A percentile compares a stretch with the other conserved stretches of the same genome.
phyloP scores from a whole-genome alignment of 805 yeast species.

The Wickerhamomyces kurtzmanii region DNA sequence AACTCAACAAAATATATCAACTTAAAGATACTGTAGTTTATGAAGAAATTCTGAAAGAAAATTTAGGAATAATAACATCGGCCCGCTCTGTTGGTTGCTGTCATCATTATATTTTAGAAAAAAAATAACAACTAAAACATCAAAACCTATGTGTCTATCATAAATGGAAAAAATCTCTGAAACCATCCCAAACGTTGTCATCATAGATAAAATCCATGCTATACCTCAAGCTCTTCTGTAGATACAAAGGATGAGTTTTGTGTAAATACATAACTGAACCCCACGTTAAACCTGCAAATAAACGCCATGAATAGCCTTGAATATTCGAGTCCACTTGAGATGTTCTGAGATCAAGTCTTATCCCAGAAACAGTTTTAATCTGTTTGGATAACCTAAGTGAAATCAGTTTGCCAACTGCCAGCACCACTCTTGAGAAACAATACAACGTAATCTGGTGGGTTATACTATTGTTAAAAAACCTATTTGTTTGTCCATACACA shows the following conservation, averaged over 20 bases:
- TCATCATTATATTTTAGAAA: too few relatives aligned
- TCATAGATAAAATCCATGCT: slow-evolving; percentile 68
- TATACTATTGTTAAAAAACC: slow-evolving; percentile 31
- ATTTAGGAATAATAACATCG: too few relatives aligned
- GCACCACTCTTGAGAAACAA: slow-evolving; percentile 56
- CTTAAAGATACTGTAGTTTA: too few relatives aligned
- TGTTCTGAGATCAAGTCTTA: slow-evolving; percentile 2
- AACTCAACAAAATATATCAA: too few relatives aligned
- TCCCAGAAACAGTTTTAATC: slow-evolving; percentile 2
- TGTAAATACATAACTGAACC: slow-evolving; percentile 66
- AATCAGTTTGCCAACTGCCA: slow-evolving; percentile 39
- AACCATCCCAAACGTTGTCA: slow-evolving; percentile 39
- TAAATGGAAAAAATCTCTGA: slow-evolving; percentile 33
- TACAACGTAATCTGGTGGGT: slow-evolving; percentile 71
- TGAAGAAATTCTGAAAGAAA: too few relatives aligned
- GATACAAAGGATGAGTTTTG: slow-evolving; percentile 46
- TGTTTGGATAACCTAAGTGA: slow-evolving; percentile 11
- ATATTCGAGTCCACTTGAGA: slow-evolving; percentile 12
- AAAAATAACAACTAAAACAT: too few relatives aligned
- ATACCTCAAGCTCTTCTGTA: slow-evolving; percentile 56
- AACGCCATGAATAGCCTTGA: slow-evolving; percentile 37
- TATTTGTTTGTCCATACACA: slow-evolving; percentile 27
- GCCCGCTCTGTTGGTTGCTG: too few relatives aligned
- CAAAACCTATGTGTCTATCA: too few relatives aligned
- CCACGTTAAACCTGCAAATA: slow-evolving; percentile 61